Evolutionary conservation across 2,329 filamentous ascomycete genomes (phyloP).

Genomic region (Pseudocercospora eumusae): DNA sequence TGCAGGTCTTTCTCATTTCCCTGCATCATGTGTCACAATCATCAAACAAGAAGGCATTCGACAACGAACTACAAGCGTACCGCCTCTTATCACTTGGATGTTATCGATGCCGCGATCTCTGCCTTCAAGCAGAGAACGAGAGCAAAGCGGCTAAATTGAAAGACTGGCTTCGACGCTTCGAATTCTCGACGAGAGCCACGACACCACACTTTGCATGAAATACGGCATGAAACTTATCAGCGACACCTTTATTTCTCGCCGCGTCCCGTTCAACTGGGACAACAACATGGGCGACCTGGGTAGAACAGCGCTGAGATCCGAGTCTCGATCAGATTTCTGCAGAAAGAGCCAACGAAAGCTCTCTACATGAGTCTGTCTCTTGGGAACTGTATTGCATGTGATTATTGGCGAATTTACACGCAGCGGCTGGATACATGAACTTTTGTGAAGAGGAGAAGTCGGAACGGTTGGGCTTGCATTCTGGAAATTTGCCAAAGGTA

Average conservation of each 20-base stretch:
- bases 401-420: neutral
- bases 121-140: neutral
- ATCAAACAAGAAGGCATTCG: neutral
- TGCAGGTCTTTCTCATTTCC: neutral
- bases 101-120: neutral
- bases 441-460: neutral
- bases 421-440: too few species aligned
- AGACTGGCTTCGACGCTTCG: neutral
- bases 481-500: neutral
- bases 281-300: neutral
- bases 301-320: neutral
- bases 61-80: neutral
- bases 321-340: neutral
- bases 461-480: neutral
- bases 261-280: neutral
- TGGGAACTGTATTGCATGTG: neutral
- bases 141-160: neutral
- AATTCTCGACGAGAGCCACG: neutral
- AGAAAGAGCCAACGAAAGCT: neutral
- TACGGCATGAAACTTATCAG: neutral
- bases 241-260: neutral
- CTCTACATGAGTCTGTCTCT: neutral
- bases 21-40: neutral
- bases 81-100: neutral
- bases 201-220: neutral